Evolutionary conservation across 164 flowering plant genomes (phyloP), one percentile per base, ranked within the genome.

Genomic region (Nelumbo lutea): DNA sequence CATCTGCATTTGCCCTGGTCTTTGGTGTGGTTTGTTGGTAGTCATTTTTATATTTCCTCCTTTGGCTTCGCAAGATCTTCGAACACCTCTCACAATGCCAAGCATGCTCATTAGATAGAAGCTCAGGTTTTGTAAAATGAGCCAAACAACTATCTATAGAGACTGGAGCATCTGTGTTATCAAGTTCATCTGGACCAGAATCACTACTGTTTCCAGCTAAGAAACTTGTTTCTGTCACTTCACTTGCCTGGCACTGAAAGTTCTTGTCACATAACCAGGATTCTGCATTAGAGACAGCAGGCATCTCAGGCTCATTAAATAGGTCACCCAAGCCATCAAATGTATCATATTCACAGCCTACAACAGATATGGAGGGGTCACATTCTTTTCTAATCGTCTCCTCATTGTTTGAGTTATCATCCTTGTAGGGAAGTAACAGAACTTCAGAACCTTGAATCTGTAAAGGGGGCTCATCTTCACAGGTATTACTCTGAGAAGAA

Each of bases 1-100:
- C 74, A 62, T 58, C 75, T 61, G 78, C 83, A 77, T 75, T 80
- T 10, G 38, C 45, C 61, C 43, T 50, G 60, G 42, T 46, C 46
- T 70, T 53, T 9, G 72, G 65, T 56, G 65, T 42, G 45, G 51
- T 42, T 48, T 71, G 79, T 15, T 44, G 62, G 50, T 43, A 72
- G 65, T 71, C 74, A 61, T 72, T 68, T 67, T 58, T 78, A 27
- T 65, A 55, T 73, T 69, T 75, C 61, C 43, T 69, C 71, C n/a
- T 78, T 70, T 82, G 79, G 4, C 59, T 77, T 48, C 15, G 81
- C 52, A 82, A 56, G 72, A 46, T 67, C 74, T 83, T 93, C 1
- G 96, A 82, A 74, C 99, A 96, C 62, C 77, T 84, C 66, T 86
- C 99, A 81, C 99, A 96, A 69, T 87, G 79, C 97, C 96, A 96